Conservation (phyloP, 805 yeast species). For the Clavispora asparagi region DNA sequence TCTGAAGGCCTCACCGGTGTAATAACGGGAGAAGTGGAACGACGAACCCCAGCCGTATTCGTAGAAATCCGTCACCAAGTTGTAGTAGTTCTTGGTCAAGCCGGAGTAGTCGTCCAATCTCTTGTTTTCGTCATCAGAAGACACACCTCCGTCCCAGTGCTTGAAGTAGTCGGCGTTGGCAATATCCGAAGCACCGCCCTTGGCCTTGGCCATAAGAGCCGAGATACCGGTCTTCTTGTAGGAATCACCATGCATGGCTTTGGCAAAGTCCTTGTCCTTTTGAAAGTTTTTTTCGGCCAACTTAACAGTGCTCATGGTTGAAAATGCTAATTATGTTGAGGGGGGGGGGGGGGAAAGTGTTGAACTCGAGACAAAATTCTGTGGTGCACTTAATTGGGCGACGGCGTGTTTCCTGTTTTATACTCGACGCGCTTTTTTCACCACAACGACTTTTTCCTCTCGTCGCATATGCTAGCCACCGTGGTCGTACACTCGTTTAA, state of each 20-base stretch:
- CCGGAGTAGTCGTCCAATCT: constrained; percentile 84
- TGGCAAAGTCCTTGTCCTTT: constrained; percentile 69
- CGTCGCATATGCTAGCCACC: constrained; percentile 3
- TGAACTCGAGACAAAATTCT: constrained; percentile 10
- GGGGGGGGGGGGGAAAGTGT: constrained; percentile 5
- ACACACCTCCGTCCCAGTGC: constrained; percentile 94
- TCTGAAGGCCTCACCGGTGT: constrained; percentile 85
- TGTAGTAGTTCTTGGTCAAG: constrained; percentile 92
- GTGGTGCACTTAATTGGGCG: background rate
- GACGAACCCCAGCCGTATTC: constrained; percentile 99
- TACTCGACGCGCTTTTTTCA: background rate
- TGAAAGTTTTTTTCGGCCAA: constrained; percentile 48
- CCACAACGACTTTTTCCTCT: constrained; percentile 1
- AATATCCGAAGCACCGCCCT: constrained; percentile 59
- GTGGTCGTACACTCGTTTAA: constrained; percentile 15
- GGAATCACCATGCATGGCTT: constrained; percentile 79
- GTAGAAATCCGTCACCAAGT: constrained; percentile 94
- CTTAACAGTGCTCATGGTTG: constrained; percentile 17
- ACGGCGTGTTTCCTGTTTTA: background rate
- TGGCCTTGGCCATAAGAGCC: constrained; percentile 75
- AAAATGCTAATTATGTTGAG: background rate
- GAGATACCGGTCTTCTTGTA: constrained; percentile 64
- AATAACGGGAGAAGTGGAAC: constrained; percentile 94
- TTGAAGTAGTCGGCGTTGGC: constrained; percentile 89
- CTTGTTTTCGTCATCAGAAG: constrained; percentile 60